phyloP scores from a whole-genome alignment of 306 rosid genomes.

The Vigna unguiculata region DNA sequence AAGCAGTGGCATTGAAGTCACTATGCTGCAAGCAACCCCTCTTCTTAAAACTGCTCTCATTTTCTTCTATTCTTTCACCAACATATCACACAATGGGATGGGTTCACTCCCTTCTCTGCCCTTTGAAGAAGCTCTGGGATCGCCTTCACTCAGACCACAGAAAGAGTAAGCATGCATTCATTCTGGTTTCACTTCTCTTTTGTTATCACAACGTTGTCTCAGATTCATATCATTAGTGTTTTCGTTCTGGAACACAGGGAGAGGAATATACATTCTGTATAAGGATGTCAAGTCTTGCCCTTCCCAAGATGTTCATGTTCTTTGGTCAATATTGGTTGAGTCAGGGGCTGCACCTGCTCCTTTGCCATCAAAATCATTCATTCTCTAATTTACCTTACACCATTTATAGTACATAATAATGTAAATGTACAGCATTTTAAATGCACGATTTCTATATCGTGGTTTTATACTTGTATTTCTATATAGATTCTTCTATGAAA shows the following conservation, averaged over 20 bases:
- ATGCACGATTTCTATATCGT: not conserved
- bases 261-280: constrained; percentile 70
- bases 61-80: constrained; percentile 49
- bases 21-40: constrained; percentile 47
- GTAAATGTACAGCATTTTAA: not conserved
- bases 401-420: no score
- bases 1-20: constrained; percentile 50
- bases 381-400: not conserved
- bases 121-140: constrained; percentile 75
- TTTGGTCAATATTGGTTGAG: constrained; percentile 79
- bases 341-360: constrained; percentile 50
- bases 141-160: constrained; percentile 61
- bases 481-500: not conserved
- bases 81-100: constrained; percentile 63
- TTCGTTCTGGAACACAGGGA: constrained; percentile 47
- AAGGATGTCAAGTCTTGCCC: constrained; percentile 82
- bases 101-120: constrained; percentile 64
- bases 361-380: constrained; percentile 45
- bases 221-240: not conserved
- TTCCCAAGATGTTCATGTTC: constrained; percentile 78
- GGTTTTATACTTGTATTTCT: not conserved
- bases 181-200: not conserved
- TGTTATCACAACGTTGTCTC: not conserved
- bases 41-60: constrained; percentile 35
- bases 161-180: constrained; percentile 48